These are phyloP conservation scores for Aureobasidium sp. DNA, from an alignment of 2,329 filamentous ascomycete genomes.

Conservation along the genomic window DNA sequence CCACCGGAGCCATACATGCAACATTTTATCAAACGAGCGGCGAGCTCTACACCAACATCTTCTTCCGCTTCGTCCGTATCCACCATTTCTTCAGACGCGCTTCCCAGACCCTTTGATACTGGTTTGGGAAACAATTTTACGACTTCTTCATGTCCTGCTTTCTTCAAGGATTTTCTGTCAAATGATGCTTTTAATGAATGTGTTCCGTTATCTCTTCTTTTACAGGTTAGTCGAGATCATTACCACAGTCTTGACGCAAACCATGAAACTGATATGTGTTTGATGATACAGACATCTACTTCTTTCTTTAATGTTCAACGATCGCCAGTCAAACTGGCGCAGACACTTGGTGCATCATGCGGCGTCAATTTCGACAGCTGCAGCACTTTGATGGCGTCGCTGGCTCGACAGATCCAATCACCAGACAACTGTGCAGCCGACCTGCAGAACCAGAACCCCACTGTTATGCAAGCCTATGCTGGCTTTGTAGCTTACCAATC, in stretches of 20 bases:
- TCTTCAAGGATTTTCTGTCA: constrained; percentile 59
- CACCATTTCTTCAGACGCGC: constrained; percentile 21
- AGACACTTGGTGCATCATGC: constrained; percentile 72
- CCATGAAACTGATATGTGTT: neutral
- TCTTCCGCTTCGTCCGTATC: constrained; percentile 4
- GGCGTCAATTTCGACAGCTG: constrained; percentile 58
- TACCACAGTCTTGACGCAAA: too few species aligned
- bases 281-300: constrained; percentile 56
- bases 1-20: constrained; percentile 6
- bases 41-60: constrained; percentile 1
- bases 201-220: constrained; percentile 73
- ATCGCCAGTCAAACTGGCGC: constrained; percentile 62
- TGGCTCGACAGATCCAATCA: constrained; percentile 57
- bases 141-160: constrained; percentile 48
- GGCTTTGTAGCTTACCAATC: constrained; percentile 70
- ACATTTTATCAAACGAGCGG: constrained; percentile 5
- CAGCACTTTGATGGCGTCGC: constrained; percentile 50
- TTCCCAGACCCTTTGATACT: constrained; percentile 36
- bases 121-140: constrained; percentile 46
- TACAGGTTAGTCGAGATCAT: constrained; percentile 50
- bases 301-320: constrained; percentile 77
- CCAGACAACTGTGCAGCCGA: constrained; percentile 63
- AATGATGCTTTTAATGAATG: constrained; percentile 63
- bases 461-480: constrained; percentile 65
- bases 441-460: constrained; percentile 54